These are phyloP conservation scores for Pichia exigua DNA, from an alignment of 805 yeast genomes.

Conservation along the genomic window DNA sequence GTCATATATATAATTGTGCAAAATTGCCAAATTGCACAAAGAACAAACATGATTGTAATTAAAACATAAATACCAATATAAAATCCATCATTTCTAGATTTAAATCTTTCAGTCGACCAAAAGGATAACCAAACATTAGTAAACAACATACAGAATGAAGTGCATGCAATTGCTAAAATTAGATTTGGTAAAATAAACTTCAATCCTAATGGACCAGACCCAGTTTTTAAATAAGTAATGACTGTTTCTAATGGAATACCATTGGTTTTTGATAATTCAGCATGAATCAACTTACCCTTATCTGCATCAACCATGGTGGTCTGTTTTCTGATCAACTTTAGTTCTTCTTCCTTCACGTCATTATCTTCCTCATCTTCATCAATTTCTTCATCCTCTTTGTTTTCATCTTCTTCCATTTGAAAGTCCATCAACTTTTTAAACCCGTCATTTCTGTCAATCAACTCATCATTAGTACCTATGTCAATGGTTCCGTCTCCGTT, in stretches of 20 bases:
- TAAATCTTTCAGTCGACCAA: constrained; percentile 58
- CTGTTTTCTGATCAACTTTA: constrained; percentile 17
- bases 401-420: constrained; percentile 12
- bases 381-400: background rate
- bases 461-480: constrained; percentile 52
- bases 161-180: constrained; percentile 21
- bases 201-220: constrained; percentile 42
- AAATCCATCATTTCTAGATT: constrained; percentile 35
- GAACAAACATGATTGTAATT: constrained; percentile 42
- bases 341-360: constrained; percentile 18
- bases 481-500: constrained; percentile 54
- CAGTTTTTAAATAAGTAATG: constrained; percentile 41
- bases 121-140: constrained; percentile 74
- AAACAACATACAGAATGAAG: constrained; percentile 47
- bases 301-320: constrained; percentile 23
- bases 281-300: constrained; percentile 26
- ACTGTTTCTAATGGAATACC: constrained; percentile 41
- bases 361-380: constrained; percentile 20
- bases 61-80: constrained; percentile 70
- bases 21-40: constrained; percentile 38
- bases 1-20: constrained; percentile 41
- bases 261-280: constrained; percentile 26
- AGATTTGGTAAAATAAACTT: constrained; percentile 20
- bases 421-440: constrained; percentile 47
- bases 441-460: constrained; percentile 35